Percentiles rank a stretch among this genome's conserved stretches.
Evolutionary conservation across 805 yeast species (phyloP).

Genomic region (Crinitomyces ghanaensis): DNA sequence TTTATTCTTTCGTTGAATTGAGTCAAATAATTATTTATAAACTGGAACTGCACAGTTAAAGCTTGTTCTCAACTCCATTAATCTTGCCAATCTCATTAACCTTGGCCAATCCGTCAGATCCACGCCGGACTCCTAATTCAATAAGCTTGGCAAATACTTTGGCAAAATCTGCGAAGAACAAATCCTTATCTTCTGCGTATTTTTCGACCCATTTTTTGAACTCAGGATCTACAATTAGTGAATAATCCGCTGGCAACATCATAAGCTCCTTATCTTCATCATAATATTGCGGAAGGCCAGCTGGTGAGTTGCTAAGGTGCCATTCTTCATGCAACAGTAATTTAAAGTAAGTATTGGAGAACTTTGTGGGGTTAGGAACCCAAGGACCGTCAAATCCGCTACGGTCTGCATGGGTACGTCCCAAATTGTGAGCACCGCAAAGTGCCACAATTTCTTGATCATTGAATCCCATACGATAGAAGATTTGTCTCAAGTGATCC

Average conservation of each 20-base stretch:
- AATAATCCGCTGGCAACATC: constrained; percentile 82
- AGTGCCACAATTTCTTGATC: constrained; percentile 54
- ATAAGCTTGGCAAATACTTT: constrained; percentile 56
- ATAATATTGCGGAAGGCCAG: constrained; percentile 29
- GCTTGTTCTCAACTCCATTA: too few relatives aligned
- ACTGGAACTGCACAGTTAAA: too few relatives aligned
- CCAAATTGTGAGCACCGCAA: constrained; percentile 51
- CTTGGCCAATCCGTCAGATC: constrained; percentile 27
- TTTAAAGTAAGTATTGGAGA: constrained; percentile 64
- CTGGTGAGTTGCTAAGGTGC: constrained; percentile 31
- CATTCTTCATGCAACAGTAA: constrained; percentile 46
- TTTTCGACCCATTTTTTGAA: constrained; percentile 50
- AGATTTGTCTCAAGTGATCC: constrained; percentile 42
- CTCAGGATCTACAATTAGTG: constrained; percentile 48
- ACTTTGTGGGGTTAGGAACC: constrained; percentile 70
- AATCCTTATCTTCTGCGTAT: constrained; percentile 55
- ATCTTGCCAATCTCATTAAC: constrained; percentile 18
- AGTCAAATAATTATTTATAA: too few relatives aligned
- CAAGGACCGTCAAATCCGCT: constrained; percentile 85
- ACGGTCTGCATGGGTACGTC: constrained; percentile 49
- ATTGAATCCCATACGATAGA: constrained; percentile 48
- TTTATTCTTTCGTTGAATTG: too few relatives aligned
- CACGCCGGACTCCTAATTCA: constrained; percentile 63
- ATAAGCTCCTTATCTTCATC: constrained; percentile 53
- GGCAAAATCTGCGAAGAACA: constrained; percentile 54